Conservation (phyloP, 371 early-diverging fungal species). For the Chytridiales sp. region DNA sequence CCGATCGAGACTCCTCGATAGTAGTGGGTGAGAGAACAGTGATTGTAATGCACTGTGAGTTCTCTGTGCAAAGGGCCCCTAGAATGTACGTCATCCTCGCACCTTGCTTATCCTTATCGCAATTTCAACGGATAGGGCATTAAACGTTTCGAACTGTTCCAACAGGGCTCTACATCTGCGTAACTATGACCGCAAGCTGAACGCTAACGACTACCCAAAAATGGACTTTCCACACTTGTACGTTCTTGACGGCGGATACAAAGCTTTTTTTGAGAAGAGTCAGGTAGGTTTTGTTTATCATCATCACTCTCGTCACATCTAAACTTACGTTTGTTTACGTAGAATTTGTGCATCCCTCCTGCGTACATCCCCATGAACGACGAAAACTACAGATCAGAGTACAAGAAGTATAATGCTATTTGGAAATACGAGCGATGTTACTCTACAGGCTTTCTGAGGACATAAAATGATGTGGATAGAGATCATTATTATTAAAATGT, state of each 20-base stretch:
- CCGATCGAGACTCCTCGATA: constrained; percentile 36
- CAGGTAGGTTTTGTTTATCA: constrained; percentile 23
- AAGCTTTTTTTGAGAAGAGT: constrained; percentile 61
- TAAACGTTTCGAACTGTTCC: not conserved
- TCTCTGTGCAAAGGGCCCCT: constrained; percentile 80
- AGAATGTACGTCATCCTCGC: constrained; percentile 53
- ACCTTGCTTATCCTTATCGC: not conserved
- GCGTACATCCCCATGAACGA: constrained; percentile 69
- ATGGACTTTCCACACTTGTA: constrained; percentile 85
- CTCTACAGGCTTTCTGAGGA: constrained; percentile 25
- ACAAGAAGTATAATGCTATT: constrained; percentile 11
- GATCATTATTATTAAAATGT: too few relatives aligned
- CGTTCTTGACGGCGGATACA: constrained; percentile 88
- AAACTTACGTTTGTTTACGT: too few relatives aligned
- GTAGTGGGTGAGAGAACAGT: constrained; percentile 50
- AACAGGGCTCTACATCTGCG: constrained; percentile 71
- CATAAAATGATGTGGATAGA: too few relatives aligned
- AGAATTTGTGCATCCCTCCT: constrained; percentile 70
- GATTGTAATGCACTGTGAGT: constrained; percentile 92
- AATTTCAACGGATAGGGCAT: not conserved
- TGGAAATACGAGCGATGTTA: constrained; percentile 30
- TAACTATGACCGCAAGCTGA: constrained; percentile 71
- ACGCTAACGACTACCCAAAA: constrained; percentile 69
- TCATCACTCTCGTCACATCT: too few relatives aligned
- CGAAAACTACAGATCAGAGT: constrained; percentile 24